A percentile compares a stretch with the other conserved stretches of the same genome.
Conservation (phyloP, 176 grass and related monocot species). For the Leersia perrieri region DNA sequence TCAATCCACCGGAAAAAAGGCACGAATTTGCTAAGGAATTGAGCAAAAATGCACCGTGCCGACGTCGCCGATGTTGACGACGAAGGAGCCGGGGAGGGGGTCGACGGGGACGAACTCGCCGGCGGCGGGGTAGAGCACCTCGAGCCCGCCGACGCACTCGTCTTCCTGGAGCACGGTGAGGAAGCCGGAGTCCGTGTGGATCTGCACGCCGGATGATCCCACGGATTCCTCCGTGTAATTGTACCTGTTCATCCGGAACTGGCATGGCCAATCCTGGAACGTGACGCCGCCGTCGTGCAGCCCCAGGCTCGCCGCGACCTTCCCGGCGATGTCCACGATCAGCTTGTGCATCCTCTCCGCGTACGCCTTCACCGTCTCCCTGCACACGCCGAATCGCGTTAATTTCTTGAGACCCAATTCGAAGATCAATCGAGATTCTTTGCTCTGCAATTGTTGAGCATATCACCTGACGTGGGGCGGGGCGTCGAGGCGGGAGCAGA, state of each 20-base stretch:
- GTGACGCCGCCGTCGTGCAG: conserved; percentile 29
- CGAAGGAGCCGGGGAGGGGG: conserved; percentile 46
- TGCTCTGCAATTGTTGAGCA: too few species aligned
- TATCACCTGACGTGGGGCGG: conserved; percentile 43
- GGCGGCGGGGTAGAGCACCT: conserved; percentile 52
- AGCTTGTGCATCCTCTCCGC: conserved; percentile 50
- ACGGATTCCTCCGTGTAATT: conserved; percentile 63
- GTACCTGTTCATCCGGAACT: conserved; percentile 84
- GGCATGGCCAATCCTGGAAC: conserved; percentile 72
- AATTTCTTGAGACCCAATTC: neutral
- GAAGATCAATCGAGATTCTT: neutral
- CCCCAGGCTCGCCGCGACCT: conserved; percentile 58
- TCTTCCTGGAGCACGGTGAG: conserved; percentile 85
- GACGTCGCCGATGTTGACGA: conserved; percentile 83
- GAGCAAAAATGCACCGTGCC: conserved; percentile 71
- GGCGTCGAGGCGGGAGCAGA: conserved; percentile 62
- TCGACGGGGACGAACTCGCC: conserved; percentile 48
- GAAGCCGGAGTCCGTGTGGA: conserved; percentile 81
- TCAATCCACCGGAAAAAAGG: neutral
- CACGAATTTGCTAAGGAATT: neutral
- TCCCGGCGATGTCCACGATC: conserved; percentile 47
- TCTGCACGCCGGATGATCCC: conserved; percentile 62
- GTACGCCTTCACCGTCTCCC: conserved; percentile 53
- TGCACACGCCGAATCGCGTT: neutral
- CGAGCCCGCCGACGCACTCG: conserved; percentile 72